Evolutionary conservation across 768 basidiomycete genomes (phyloP).

Genomic region (Russula sp.): DNA sequence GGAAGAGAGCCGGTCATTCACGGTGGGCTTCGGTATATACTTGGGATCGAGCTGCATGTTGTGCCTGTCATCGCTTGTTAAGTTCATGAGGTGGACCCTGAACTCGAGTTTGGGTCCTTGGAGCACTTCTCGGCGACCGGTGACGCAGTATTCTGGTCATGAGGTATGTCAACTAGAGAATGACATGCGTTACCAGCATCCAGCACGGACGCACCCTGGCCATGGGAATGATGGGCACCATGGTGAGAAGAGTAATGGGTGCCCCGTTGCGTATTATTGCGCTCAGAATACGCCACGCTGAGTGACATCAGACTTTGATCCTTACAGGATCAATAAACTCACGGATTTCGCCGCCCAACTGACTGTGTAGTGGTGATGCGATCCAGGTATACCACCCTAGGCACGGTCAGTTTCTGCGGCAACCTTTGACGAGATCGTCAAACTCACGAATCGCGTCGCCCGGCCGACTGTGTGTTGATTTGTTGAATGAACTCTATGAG

Average conservation of each 20-base stretch:
- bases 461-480: too few species aligned
- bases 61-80: slow-evolving; percentile 15
- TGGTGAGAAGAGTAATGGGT: too few species aligned
- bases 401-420: background rate
- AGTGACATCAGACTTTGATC: background rate
- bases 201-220: too few species aligned
- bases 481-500: too few species aligned
- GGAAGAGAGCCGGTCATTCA: background rate
- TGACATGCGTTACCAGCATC: too few species aligned
- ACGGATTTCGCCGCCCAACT: background rate
- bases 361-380: background rate
- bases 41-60: slow-evolving; percentile 9
- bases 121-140: background rate
- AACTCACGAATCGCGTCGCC: too few species aligned
- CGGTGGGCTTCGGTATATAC: slow-evolving; percentile 9
- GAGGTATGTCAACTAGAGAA: background rate
- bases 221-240: too few species aligned
- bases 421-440: background rate
- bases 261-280: background rate
- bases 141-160: slow-evolving; percentile 9
- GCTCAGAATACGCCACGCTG: background rate
- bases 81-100: background rate
- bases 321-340: background rate
- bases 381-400: background rate
- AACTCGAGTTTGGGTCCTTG: background rate